These are phyloP conservation scores for Arthrinium phaeospermum DNA, from an alignment of 2,329 filamentous ascomycete species.

Conservation along the genomic window DNA sequence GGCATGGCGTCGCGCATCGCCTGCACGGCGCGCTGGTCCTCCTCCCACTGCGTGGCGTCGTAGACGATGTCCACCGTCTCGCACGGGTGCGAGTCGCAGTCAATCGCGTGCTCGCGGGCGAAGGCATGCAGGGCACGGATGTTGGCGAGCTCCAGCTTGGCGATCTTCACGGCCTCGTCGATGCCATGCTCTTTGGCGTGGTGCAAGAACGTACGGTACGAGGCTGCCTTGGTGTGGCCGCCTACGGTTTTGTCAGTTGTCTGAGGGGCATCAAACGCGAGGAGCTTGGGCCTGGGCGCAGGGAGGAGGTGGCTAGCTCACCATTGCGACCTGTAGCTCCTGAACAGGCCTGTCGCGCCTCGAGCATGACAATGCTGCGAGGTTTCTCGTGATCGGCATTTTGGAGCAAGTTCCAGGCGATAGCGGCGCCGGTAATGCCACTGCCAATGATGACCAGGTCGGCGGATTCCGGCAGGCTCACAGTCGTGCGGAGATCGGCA, in stretches of 20 bases:
- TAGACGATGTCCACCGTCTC: conserved; percentile 65
- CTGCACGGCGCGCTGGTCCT: neutral
- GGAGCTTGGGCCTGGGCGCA: conserved; percentile 40
- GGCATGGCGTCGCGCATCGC: conserved; percentile 33
- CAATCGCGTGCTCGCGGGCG: conserved; percentile 43
- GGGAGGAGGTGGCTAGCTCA: conserved; percentile 22
- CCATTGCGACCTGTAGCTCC: conserved; percentile 37
- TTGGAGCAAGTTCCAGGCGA: conserved; percentile 49
- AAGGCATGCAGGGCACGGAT: conserved; percentile 40
- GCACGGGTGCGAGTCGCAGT: conserved; percentile 51
- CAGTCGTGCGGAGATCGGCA: conserved; percentile 53
- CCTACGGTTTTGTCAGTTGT: conserved; percentile 32
- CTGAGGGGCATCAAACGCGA: conserved; percentile 27
- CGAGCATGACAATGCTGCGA: conserved; percentile 34
- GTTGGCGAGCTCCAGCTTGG: conserved; percentile 37
- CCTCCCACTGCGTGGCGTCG: conserved; percentile 39
- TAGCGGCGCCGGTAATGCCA: conserved; percentile 58
- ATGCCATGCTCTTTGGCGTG: conserved; percentile 29
- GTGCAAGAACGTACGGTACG: conserved; percentile 19
- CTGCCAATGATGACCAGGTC: conserved; percentile 62
- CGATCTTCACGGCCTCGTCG: conserved; percentile 37
- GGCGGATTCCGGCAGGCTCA: conserved; percentile 50
- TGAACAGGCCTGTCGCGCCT: conserved; percentile 37
- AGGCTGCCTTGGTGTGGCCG: conserved; percentile 23
- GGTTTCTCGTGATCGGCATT: conserved; percentile 36